Conservation (phyloP, 2,329 filamentous ascomycete genomes). For the Clonostachys byssicola region DNA sequence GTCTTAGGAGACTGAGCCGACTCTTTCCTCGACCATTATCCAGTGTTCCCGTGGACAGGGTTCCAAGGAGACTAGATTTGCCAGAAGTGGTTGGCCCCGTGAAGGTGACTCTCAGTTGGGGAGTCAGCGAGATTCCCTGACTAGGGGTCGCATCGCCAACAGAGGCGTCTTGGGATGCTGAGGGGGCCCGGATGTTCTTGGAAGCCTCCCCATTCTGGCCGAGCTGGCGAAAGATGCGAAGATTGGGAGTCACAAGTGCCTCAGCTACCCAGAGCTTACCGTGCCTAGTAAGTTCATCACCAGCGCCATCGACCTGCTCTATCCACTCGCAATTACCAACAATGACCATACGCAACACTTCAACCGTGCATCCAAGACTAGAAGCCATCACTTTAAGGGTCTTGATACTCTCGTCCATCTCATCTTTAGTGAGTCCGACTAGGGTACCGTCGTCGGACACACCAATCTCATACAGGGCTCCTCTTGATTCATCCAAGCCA, state of each 20-base stretch:
- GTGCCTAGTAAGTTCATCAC: conserved; percentile 13
- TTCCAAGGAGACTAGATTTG: conserved; percentile 88
- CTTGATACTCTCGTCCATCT: conserved; percentile 84
- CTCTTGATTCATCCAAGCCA: conserved; percentile 87
- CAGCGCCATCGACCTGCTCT: conserved; percentile 28
- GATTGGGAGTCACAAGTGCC: conserved; percentile 76
- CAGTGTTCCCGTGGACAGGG: conserved; percentile 78
- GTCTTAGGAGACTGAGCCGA: conserved; percentile 81
- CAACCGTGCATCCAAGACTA: conserved; percentile 81
- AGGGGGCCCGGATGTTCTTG: no score
- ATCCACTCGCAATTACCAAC: conserved; percentile 83
- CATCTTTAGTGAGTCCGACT: conserved; percentile 81
- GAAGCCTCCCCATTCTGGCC: neutral
- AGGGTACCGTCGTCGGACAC: conserved; percentile 92
- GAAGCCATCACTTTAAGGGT: conserved; percentile 89
- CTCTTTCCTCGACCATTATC: conserved; percentile 93
- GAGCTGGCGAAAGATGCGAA: conserved; percentile 31
- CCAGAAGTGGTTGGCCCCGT: conserved; percentile 87
- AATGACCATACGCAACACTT: conserved; percentile 74
- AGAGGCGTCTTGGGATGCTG: neutral
- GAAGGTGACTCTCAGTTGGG: conserved; percentile 82
- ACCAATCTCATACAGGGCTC: conserved; percentile 93
- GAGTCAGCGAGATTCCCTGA: conserved; percentile 48
- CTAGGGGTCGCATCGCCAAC: conserved; percentile 18
- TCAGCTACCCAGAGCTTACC: conserved; percentile 83